Base-by-base conservation (phyloP, 1,284 basidiomycete species). In the Meripilus lineatus region DNA sequence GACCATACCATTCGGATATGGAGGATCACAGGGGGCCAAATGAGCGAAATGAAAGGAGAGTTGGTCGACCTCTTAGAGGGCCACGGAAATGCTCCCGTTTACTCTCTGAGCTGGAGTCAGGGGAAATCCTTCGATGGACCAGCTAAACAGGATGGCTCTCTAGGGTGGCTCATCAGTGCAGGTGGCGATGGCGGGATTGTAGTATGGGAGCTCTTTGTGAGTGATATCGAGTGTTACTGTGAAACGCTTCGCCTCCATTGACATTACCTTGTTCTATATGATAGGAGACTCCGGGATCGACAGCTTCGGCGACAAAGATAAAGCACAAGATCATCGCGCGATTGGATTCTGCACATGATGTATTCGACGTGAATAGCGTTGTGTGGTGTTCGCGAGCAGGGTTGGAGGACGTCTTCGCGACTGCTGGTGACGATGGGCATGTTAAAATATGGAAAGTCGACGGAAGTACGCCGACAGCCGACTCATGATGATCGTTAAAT, bases 131-230 rank as follows among this genome's bases (percentile, higher is more conserved):
- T 44, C 34, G 48, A 55, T 37, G 54, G 64, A 11, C 63, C 56
- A n/a, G 56, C 50, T 26, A 21, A 46, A 23, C 39, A 52, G 17
- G 49, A 55, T 20, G 46, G 53, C 15, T 39, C 51, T 32, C 62
- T 89, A 2, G 91, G 91, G 0, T 85, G 86, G 78, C 59, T 89
- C 7, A 81, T 79, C 4, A 85, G 77, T 45, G 77, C 80, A 1
- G 88, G 88, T 1, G 77, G 88, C 0, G 91, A 94, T 57, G 91
- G 91, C 1, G 69, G 66, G 25, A 74, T 94, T 34, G 75, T 81
- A 33, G 67, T 93, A 6, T 90, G 84, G 78, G 77, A 86, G 50
- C 62, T 93, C 23, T 70, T 62, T 47, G 85, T 85, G 53, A 40
- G 77, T 64, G 18, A 8, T 18, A 14, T 17, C 28, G 18, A 8